Percentiles rank a stretch among this genome's conserved stretches.
These are phyloP conservation scores for Chamaecyparis obtusa DNA, from an alignment of 75 land plant species.

Conservation along the genomic window DNA sequence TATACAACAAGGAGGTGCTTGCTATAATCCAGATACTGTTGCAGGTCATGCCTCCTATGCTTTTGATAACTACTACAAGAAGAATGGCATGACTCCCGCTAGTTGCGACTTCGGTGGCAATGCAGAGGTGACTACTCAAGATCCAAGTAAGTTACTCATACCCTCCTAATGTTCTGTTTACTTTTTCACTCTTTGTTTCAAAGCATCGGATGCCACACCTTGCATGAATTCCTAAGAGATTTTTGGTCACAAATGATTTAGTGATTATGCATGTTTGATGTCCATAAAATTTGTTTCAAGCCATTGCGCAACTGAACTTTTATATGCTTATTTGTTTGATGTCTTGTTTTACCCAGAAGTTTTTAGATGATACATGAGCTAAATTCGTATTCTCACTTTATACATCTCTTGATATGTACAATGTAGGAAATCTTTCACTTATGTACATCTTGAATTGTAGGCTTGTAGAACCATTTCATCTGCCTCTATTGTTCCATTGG, in stretches of 20 bases:
- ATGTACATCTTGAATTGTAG: background rate
- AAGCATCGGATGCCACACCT: background rate
- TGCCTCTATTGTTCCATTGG: background rate
- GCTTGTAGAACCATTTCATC: background rate
- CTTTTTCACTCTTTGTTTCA: background rate
- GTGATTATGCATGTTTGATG: background rate
- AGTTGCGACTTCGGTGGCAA: conserved; percentile 62
- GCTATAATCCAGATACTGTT: conserved; percentile 64
- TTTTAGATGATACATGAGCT: background rate
- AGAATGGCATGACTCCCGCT: conserved; percentile 29
- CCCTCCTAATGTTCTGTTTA: background rate
- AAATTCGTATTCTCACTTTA: background rate
- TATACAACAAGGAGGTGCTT: conserved; percentile 57
- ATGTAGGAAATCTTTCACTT: background rate
- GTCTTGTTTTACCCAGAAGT: background rate
- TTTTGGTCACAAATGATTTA: background rate
- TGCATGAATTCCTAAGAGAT: background rate
- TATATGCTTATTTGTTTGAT: background rate
- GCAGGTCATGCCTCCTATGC: conserved; percentile 69
- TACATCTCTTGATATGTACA: background rate
- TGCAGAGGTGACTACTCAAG: conserved; percentile 47
- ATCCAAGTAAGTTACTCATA: conserved; percentile 69
- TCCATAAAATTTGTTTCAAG: background rate
- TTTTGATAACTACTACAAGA: conserved; percentile 73
- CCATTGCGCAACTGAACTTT: background rate